Percentiles rank a stretch among this genome's conserved stretches.
Conservation (phyloP, 352 stramenopile species). For the Pythium inflatum region DNA sequence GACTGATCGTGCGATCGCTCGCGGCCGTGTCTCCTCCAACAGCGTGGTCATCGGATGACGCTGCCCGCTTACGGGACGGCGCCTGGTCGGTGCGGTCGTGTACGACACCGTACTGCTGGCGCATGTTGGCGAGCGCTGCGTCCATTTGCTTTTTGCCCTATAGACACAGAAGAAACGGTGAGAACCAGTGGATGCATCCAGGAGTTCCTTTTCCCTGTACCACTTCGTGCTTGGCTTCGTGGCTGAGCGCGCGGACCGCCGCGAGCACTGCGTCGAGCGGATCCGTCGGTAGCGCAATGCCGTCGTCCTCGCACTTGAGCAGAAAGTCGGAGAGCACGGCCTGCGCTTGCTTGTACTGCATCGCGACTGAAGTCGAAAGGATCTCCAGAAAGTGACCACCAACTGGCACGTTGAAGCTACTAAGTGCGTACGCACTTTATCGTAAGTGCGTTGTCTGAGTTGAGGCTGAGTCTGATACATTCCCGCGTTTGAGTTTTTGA, state of each 20-base stretch:
- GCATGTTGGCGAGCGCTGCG: constrained; percentile 47
- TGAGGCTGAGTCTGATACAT: constrained; percentile 1
- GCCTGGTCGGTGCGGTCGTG: no score
- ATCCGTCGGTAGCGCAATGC: constrained; percentile 51
- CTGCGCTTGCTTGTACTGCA: constrained; percentile 64
- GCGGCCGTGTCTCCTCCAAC: no score
- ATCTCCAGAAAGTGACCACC: not conserved
- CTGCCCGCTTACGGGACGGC: no score
- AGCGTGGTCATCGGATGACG: no score
- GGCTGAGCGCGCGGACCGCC: constrained; percentile 42
- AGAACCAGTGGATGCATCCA: not conserved
- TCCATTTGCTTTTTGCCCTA: constrained; percentile 43
- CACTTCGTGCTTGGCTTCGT: constrained; percentile 46
- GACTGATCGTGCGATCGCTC: constrained; percentile 30
- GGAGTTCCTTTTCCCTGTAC: constrained; percentile 32
- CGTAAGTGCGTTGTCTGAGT: no score
- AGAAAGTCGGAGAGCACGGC: constrained; percentile 62
- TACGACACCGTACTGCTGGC: constrained; percentile 37
- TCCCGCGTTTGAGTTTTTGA: constrained; percentile 21
- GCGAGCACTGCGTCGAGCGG: constrained; percentile 49
- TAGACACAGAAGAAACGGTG: not conserved
- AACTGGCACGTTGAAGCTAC: no score
- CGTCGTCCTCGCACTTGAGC: constrained; percentile 62
- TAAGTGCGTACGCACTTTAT: constrained; percentile 9
- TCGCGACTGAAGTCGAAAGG: constrained; percentile 17